These are phyloP conservation scores for Candida nonsorbophila DNA, from an alignment of 805 yeast species.

Conservation along the genomic window DNA sequence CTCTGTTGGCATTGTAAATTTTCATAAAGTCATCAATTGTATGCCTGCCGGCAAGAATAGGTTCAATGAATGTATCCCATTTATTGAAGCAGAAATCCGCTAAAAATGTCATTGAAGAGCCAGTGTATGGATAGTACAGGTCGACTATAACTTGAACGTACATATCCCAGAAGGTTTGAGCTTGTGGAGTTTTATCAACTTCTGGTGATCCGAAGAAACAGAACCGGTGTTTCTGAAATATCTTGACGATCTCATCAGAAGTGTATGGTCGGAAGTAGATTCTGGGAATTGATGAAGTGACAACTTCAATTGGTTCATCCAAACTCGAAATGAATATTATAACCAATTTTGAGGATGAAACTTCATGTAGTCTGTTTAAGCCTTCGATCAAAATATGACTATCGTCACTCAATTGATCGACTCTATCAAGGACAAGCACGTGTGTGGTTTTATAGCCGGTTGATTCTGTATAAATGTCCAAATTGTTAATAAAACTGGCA, in stretches of 20 bases:
- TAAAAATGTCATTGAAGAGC: conserved; percentile 35
- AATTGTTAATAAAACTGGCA: conserved; percentile 31
- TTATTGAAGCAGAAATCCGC: conserved; percentile 21
- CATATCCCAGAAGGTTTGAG: conserved; percentile 33
- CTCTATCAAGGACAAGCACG: conserved; percentile 42
- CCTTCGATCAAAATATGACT: no score
- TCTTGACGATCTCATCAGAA: conserved; percentile 28
- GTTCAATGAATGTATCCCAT: conserved; percentile 30
- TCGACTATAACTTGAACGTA: conserved; percentile 42
- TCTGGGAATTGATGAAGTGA: conserved; percentile 36
- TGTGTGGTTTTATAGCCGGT: conserved; percentile 28
- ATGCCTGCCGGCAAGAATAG: conserved; percentile 16
- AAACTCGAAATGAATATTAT: conserved; percentile 38
- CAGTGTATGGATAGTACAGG: conserved; percentile 40
- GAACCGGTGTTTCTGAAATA: conserved; percentile 26
- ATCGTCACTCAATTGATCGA: conserved; percentile 43
- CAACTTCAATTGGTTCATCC: conserved; percentile 31
- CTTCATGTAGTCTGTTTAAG: no score
- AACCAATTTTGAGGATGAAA: no score
- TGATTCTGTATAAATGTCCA: conserved; percentile 32
- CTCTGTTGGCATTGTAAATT: conserved; percentile 25
- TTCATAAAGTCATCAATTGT: conserved; percentile 24
- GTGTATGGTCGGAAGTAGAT: conserved; percentile 35
- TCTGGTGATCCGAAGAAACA: conserved; percentile 16
- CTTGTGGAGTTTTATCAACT: conserved; percentile 10